These are phyloP conservation scores for Claviceps purpurea DNA, from an alignment of 2,329 filamentous ascomycete species.

Conservation along the genomic window DNA sequence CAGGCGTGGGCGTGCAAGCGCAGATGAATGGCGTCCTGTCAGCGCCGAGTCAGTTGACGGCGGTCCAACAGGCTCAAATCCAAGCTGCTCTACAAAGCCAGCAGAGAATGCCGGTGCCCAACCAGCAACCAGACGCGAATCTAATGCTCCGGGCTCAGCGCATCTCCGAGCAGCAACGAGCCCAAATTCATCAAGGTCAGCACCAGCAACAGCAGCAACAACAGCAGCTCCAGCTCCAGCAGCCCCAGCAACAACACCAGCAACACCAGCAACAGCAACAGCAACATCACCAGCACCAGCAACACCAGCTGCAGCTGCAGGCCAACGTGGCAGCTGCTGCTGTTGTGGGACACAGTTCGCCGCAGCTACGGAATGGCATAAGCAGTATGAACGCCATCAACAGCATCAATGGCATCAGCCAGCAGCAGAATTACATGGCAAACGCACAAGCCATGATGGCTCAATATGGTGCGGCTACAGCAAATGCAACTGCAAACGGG, in stretches of 20 bases:
- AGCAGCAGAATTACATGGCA: constrained; percentile 38
- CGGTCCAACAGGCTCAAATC: constrained; percentile 57
- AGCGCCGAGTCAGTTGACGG: constrained; percentile 46
- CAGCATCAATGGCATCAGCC: constrained; percentile 29
- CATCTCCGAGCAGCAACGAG: constrained; percentile 51
- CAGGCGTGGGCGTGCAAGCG: constrained; percentile 29
- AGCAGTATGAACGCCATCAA: constrained; percentile 28
- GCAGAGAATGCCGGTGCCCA: constrained; percentile 42
- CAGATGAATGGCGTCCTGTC: constrained; percentile 38
- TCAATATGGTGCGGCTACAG: constrained; percentile 24
- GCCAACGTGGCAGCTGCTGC: constrained; percentile 20
- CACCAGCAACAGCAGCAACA: constrained; percentile 20
- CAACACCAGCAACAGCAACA: constrained; percentile 4
- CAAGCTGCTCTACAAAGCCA: constrained; percentile 40
- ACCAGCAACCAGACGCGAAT: constrained; percentile 33
- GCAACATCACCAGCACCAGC: constrained; percentile 16
- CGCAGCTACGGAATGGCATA: constrained; percentile 31
- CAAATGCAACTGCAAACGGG: constrained; percentile 13
- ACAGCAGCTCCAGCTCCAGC: constrained; percentile 28
- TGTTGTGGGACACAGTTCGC: constrained; percentile 26
- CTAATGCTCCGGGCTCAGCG: constrained; percentile 51
- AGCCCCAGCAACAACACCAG: constrained; percentile 14
- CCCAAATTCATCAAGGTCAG: constrained; percentile 32
- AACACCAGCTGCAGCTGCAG: constrained; percentile 16
- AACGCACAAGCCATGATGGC: constrained; percentile 41